phyloP scores from a whole-genome alignment of 495 filamentous ascomycete genomes.

The Amorphotheca resinae region DNA sequence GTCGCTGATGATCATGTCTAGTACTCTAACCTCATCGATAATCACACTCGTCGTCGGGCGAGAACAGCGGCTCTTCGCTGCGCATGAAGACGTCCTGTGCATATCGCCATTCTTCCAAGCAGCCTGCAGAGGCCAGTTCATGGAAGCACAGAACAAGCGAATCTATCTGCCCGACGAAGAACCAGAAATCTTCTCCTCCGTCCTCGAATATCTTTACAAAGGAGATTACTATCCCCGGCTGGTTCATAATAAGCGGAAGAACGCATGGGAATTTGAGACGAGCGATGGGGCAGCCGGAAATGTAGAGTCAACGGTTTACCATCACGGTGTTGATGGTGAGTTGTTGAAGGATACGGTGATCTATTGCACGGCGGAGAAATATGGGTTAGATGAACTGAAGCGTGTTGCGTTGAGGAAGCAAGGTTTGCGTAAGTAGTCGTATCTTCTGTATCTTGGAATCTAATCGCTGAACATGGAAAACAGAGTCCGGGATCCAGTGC shows the following conservation, averaged over 20 bases:
- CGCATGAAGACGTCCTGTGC: slow-evolving; percentile 77
- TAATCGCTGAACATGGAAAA: background rate
- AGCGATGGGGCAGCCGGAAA: slow-evolving; percentile 44
- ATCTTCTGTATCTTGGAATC: background rate
- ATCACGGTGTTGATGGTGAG: slow-evolving; percentile 48
- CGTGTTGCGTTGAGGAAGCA: slow-evolving; percentile 82
- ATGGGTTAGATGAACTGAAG: slow-evolving; percentile 77
- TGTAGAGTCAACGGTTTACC: slow-evolving; percentile 65
- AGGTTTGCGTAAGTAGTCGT: slow-evolving; percentile 50
- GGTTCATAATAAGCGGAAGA: slow-evolving; percentile 51
- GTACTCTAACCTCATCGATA: slow-evolving; percentile 50
- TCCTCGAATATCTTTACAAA: slow-evolving; percentile 91
- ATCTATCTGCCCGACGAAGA: slow-evolving; percentile 76
- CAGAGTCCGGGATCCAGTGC: slow-evolving; percentile 58
- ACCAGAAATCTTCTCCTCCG: slow-evolving; percentile 77
- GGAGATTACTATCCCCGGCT: slow-evolving; percentile 81
- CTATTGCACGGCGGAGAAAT: slow-evolving; percentile 82
- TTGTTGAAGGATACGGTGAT: slow-evolving; percentile 81
- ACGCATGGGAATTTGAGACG: slow-evolving; percentile 63
- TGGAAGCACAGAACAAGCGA: slow-evolving; percentile 47
- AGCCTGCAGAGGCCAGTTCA: slow-evolving; percentile 47
- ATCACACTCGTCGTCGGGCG: slow-evolving; percentile 69
- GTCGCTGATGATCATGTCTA: slow-evolving; percentile 10
- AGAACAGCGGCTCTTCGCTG: slow-evolving; percentile 79
- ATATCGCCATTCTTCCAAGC: slow-evolving; percentile 69